Evolutionary conservation across 805 yeast genomes (phyloP).

Genomic region (Clavispora fructus): DNA sequence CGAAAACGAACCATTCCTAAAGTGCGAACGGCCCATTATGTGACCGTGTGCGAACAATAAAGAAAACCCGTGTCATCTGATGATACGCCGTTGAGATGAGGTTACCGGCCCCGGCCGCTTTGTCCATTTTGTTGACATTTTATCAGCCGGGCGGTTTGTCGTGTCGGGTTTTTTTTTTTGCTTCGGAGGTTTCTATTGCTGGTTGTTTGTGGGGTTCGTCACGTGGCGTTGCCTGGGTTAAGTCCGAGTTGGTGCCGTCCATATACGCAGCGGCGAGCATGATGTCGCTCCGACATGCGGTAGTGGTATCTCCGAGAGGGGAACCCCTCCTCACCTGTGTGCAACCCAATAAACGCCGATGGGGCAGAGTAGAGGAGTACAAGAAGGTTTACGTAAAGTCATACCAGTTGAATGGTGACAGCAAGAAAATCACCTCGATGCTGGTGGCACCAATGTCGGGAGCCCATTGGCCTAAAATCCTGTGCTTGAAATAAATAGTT

Average conservation of each 20-base stretch:
- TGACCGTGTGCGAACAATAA: background rate
- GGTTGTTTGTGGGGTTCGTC: background rate
- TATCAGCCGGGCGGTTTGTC: too few relatives aligned
- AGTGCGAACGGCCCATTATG: background rate
- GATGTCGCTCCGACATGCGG: background rate
- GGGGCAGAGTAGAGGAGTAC: too few relatives aligned
- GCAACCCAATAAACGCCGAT: background rate
- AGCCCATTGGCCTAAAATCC: too few relatives aligned
- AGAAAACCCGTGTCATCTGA: background rate
- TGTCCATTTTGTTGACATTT: too few relatives aligned
- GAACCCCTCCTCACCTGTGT: background rate
- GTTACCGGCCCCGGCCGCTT: background rate
- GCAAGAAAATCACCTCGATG: too few relatives aligned
- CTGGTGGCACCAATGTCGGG: too few relatives aligned
- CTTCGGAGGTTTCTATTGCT: too few relatives aligned
- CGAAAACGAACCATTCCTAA: background rate
- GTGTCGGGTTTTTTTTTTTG: too few relatives aligned
- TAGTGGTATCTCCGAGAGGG: background rate
- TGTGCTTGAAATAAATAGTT: too few relatives aligned
- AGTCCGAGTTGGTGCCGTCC: background rate
- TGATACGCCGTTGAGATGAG: background rate
- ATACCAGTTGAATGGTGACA: too few relatives aligned
- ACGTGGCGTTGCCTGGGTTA: background rate
- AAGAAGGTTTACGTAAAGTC: too few relatives aligned
- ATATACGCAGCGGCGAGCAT: background rate